Base-by-base conservation (phyloP, 1,284 basidiomycete genomes). In the Farysia itapuensis region DNA sequence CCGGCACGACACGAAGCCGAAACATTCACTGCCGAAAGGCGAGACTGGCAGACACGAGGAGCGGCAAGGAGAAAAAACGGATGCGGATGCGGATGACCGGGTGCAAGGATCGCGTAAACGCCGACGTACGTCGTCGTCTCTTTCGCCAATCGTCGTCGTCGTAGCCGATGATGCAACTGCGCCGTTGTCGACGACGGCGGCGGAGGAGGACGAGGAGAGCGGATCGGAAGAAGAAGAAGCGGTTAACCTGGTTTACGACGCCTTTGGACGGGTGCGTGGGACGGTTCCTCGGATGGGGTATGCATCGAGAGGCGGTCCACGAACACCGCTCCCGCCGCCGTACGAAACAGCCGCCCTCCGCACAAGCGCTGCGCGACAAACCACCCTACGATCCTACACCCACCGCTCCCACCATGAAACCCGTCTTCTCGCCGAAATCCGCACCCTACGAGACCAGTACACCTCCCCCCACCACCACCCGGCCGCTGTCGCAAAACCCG, bases 221-320 rank as follows among this genome's bases (percentile, higher is more conserved):
- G 31, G 18, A 9, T 8, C 9, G 18, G 31, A 33, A 16, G 16
- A 33, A 16, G 31, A 33, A 18, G 31, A 33, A 8, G 12, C 11
- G 18, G 12, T 33, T 33, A 50, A 50, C 9, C 19, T 50, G 1
- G 38, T 60, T 9, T 60, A 54, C 34, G 57, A 60, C 18, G 16
- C 39, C 3, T 60, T 60, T 28, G 57, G 57, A 1, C 39, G 57
- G 4, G 30, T 54, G 1, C 35, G 46, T 1, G 51, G 49, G 1
- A 42, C 24, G n/a, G 22, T 52, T 0, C 9, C 23, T 1, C 35
- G 46, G 2, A 48, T 43, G 9, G 15, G 28, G 3, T 59, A 59
- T 38, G 4, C 36, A 1, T 6, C 15, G 0, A 39, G 39, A 3
- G 57, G 57, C 5, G 57, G 57, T 12, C 50, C 46, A 1, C 0